Conservation (phyloP, 192 early-diverging fungal species). For the Rhizophagus clarus region DNA sequence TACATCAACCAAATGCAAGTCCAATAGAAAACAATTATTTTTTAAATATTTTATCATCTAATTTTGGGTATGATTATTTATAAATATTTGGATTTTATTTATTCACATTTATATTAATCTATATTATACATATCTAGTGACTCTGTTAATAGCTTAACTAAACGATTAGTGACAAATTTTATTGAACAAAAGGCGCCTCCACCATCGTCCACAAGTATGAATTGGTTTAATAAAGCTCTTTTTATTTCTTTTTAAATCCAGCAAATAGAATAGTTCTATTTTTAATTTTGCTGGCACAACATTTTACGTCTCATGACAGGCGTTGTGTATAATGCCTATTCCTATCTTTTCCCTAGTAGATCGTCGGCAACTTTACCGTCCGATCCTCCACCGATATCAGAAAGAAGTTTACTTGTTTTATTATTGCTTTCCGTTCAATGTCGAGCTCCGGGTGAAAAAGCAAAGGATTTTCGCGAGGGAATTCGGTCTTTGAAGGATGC, state of each 20-base stretch:
- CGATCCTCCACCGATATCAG: conserved; percentile 59
- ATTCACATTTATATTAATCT: neutral
- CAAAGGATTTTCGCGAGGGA: conserved; percentile 45
- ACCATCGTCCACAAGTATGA: conserved; percentile 44
- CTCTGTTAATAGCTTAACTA: neutral
- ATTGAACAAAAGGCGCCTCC: conserved; percentile 53
- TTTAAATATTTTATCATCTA: conserved; percentile 61
- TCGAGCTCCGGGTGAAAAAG: conserved; percentile 27
- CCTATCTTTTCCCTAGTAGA: conserved; percentile 62
- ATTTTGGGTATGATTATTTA: conserved; percentile 52
- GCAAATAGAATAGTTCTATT: conserved; percentile 16
- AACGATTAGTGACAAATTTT: conserved; percentile 49
- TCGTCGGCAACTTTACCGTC: conserved; percentile 38
- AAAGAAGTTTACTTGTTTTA: conserved; percentile 64
- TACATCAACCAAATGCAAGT: conserved; percentile 47
- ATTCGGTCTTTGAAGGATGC: conserved; percentile 48
- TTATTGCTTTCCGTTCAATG: conserved; percentile 53
- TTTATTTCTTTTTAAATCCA: conserved; percentile 19
- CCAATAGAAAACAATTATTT: conserved; percentile 59
- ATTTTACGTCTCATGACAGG: conserved; percentile 39
- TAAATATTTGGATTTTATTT: neutral
- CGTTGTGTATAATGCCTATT: conserved; percentile 70
- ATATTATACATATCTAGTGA: neutral
- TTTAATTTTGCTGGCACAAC: conserved; percentile 18
- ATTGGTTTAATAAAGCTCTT: too few species aligned